Base-by-base conservation (phyloP, 179 eudicot genomes). In the Silene coronaria region DNA sequence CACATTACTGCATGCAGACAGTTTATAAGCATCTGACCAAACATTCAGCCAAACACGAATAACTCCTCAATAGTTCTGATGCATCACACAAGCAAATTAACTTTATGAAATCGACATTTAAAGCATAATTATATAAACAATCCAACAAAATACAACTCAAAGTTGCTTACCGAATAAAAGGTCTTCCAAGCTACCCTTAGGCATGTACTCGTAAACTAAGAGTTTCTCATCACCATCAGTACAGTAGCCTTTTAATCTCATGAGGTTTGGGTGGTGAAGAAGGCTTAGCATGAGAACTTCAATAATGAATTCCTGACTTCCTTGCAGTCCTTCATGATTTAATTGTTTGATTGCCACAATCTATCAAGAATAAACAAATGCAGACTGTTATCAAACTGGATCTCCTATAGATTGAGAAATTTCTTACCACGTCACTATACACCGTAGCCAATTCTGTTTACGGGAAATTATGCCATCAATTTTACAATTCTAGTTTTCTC, bases 201-300 rank as follows among this genome's bases (percentile, higher is more conserved):
- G 88, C 91, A 88, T 86, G 78, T 84, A 88, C 77, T 88, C 87
- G 68, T 88, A 88, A 68, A 88, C 88, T 68, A 88, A 77, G 53
- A 86, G 82, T 72, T 84, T 85, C 48, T 88, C 89, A 60, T 84
- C 88, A 21, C 89, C 89, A 75, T 86, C 86, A 28, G 89, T 79
- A 77, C 91, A 88, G 69, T 84, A 86, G 23, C 91, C 89, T 67
- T 82, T 86, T 45, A 88, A 79, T 80, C 77, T 80, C 83, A 86
- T 84, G 61, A 88, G 89, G 72, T 88, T 88, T 8, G 84, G 75
- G 82, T 88, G 89, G 81, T 86, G 86, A 71, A 88, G 76, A 67
- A 86, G 85, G 82, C 91, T 86, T 38, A 88, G 85, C 91, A 86
- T 84, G 63, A 86, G 86, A 76, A 88, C 86, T 85, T 88, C 91